Evolutionary conservation across 2,329 filamentous ascomycete genomes (phyloP).

Genomic region (Aspergillus niger): DNA sequence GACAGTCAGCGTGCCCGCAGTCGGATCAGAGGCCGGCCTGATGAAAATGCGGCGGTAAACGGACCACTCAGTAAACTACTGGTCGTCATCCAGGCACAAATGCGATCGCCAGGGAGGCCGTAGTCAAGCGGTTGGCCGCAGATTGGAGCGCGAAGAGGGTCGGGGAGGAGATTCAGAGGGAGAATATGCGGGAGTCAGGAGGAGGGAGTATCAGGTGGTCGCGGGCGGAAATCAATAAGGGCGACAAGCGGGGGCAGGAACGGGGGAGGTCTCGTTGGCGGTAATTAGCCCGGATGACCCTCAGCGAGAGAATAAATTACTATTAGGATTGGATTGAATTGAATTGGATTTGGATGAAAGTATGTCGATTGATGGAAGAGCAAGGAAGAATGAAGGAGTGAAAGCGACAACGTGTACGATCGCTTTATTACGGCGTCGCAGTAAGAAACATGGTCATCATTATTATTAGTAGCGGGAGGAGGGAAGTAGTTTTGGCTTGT

Average conservation of each 20-base stretch:
- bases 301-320: background rate
- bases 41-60: constrained; percentile 8
- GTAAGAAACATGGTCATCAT: background rate
- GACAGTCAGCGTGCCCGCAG: constrained; percentile 31
- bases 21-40: constrained; percentile 22
- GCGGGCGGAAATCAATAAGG: background rate
- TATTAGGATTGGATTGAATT: background rate
- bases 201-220: background rate
- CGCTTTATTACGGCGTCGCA: background rate
- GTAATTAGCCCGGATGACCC: background rate
- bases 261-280: background rate
- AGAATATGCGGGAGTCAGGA: background rate
- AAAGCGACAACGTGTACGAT: background rate
- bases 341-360: too few species aligned
- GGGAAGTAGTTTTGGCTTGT: background rate
- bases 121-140: background rate
- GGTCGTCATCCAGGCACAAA: constrained; percentile 30
- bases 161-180: background rate
- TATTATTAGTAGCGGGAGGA: background rate
- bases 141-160: background rate
- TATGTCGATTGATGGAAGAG: background rate
- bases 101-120: background rate
- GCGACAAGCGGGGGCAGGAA: constrained; percentile 4
- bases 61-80: constrained; percentile 14
- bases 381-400: background rate